Evolutionary conservation across 2,329 filamentous ascomycete species (phyloP).

Genomic region (Tolypocladium pustulatum): DNA sequence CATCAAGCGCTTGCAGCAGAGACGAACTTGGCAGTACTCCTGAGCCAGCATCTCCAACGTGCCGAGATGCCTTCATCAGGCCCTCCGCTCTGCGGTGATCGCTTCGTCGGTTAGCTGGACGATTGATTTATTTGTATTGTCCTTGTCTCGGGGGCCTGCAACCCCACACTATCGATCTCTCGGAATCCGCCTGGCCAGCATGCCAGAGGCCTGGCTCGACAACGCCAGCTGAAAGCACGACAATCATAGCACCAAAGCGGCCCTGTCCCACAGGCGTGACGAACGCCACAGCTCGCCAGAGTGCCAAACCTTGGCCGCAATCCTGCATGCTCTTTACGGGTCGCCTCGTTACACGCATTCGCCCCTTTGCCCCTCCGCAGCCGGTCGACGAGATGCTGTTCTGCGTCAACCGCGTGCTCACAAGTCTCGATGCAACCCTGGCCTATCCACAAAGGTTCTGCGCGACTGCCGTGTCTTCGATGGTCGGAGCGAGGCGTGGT

Average conservation of each 20-base stretch:
- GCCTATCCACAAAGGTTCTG: not conserved
- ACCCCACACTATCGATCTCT: not conserved
- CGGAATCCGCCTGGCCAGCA: slow-evolving; percentile 3
- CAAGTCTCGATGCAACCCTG: not conserved
- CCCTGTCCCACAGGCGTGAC: not conserved
- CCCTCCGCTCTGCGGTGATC: not conserved
- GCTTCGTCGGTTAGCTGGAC: not conserved
- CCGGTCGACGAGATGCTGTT: not conserved
- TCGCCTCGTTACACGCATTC: not conserved
- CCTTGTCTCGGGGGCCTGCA: not conserved
- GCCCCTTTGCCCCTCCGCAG: not conserved
- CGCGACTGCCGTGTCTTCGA: not conserved
- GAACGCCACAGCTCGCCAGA: slow-evolving; percentile 10
- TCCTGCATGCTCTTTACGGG: not conserved
- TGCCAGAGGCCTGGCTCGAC: slow-evolving; percentile 6
- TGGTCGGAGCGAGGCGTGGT: not conserved
- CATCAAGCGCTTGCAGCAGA: not conserved
- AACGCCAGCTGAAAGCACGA: slow-evolving; percentile 8
- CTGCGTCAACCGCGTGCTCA: not conserved
- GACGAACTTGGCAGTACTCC: not conserved
- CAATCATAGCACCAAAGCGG: not conserved
- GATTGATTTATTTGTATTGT: not conserved
- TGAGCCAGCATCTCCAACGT: not conserved
- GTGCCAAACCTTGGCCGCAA: not conserved
- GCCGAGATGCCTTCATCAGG: not conserved